Percentiles rank a stretch among this genome's conserved stretches.
These are phyloP conservation scores for Leccinum subrobustum DNA, from an alignment of 1,284 basidiomycete species.

Conservation along the genomic window DNA sequence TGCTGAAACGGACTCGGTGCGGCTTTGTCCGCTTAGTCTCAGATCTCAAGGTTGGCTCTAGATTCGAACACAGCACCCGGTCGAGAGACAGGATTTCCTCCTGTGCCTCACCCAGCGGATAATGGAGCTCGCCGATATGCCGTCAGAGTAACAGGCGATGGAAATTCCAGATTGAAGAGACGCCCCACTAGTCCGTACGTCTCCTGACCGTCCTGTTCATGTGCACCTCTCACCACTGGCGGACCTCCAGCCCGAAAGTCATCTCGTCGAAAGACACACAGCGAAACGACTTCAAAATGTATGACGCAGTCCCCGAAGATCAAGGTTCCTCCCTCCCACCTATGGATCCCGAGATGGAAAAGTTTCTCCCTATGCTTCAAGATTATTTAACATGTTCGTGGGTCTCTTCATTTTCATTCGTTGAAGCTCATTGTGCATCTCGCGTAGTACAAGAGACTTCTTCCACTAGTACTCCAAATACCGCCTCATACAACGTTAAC, in stretches of 20 bases:
- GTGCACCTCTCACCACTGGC: neutral
- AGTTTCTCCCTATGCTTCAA: conserved; percentile 67
- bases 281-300: conserved; percentile 57
- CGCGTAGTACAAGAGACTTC: conserved; percentile 26
- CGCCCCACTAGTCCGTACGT: conserved; percentile 34
- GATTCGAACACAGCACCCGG: conserved; percentile 24
- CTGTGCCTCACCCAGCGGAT: conserved; percentile 16
- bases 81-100: conserved; percentile 23
- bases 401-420: neutral
- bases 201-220: neutral
- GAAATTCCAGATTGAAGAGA: conserved; percentile 7
- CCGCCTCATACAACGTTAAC: neutral
- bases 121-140: conserved; percentile 27
- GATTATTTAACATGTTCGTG: conserved; percentile 65
- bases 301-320: conserved; percentile 61
- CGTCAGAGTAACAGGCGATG: conserved; percentile 14
- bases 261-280: conserved; percentile 50
- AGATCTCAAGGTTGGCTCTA: conserved; percentile 48
- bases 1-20: neutral
- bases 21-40: conserved; percentile 37
- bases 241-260: conserved; percentile 49
- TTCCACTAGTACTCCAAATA: neutral
- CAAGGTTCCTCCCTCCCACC: conserved; percentile 33
- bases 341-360: conserved; percentile 64
- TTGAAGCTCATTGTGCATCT: conserved; percentile 4